Conservation (phyloP, 2,329 filamentous ascomycete genomes). For the Domatiomyces globalis region DNA sequence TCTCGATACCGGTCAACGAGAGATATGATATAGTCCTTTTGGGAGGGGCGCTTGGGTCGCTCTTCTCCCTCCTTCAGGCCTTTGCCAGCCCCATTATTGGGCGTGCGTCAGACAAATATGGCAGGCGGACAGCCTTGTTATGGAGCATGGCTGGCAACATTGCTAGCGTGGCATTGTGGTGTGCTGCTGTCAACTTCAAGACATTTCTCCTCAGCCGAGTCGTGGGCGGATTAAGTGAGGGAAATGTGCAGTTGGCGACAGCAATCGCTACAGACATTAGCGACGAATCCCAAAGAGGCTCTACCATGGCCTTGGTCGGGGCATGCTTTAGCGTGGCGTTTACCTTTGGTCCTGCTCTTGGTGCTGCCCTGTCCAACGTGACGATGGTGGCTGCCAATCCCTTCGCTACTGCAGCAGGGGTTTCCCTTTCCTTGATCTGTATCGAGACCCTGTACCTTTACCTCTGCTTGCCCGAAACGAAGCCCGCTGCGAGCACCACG, state of each 20-base stretch:
- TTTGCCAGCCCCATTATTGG: constrained; percentile 87
- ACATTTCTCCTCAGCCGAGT: constrained; percentile 90
- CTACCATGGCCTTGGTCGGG: constrained; percentile 91
- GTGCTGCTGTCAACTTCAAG: constrained; percentile 81
- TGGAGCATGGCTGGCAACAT: constrained; percentile 91
- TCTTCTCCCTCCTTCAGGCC: constrained; percentile 88
- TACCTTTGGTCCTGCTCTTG: constrained; percentile 85
- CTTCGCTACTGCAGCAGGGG: constrained; percentile 81
- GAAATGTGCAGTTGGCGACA: constrained; percentile 89
- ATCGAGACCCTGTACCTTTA: constrained; percentile 83
- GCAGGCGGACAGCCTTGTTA: constrained; percentile 71
- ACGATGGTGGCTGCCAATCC: constrained; percentile 72
- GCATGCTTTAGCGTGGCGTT: constrained; percentile 96
- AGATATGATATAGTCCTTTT: constrained; percentile 94
- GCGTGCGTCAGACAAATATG: constrained; percentile 72
- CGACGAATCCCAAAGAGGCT: constrained; percentile 65
- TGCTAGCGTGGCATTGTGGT: constrained; percentile 84
- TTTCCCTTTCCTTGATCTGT: constrained; percentile 72
- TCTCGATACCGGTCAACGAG: constrained; percentile 82
- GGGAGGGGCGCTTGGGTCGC: constrained; percentile 79
- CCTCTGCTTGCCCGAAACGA: constrained; percentile 69
- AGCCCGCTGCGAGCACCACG: constrained; percentile 40
- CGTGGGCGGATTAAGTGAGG: constrained; percentile 86
- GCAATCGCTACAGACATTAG: constrained; percentile 95
- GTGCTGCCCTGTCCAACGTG: constrained; percentile 69